These are phyloP conservation scores for Tulasnella sp. DNA, from an alignment of 768 basidiomycete species.

Conservation along the genomic window DNA sequence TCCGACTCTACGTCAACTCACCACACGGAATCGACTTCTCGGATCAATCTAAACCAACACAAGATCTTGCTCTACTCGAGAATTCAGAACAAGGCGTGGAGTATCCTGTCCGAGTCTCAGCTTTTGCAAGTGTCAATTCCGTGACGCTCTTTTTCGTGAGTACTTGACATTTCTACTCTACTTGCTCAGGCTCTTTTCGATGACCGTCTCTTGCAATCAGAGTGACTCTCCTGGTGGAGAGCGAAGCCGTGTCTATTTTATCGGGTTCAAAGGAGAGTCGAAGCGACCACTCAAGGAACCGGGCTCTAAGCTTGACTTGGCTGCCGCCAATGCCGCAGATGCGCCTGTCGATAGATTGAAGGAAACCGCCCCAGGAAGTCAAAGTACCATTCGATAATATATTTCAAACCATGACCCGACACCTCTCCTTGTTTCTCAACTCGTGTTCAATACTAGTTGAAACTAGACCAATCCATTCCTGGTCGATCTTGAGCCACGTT, in stretches of 20 bases:
- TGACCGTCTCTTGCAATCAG: neutral
- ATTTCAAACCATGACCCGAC: neutral
- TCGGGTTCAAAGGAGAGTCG: constrained; percentile 79
- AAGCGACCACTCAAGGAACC: constrained; percentile 52
- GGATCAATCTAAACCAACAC: constrained; percentile 61
- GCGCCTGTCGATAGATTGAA: constrained; percentile 41
- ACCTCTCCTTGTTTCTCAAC: neutral
- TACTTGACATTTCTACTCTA: constrained; percentile 30
- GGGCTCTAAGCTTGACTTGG: constrained; percentile 64
- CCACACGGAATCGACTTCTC: constrained; percentile 71
- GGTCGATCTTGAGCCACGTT: neutral
- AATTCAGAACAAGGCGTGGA: constrained; percentile 66
- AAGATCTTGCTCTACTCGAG: constrained; percentile 66
- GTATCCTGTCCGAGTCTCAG: constrained; percentile 71
- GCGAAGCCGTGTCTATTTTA: constrained; percentile 62
- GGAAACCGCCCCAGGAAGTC: constrained; percentile 37
- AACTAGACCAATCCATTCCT: neutral
- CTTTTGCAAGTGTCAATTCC: constrained; percentile 69
- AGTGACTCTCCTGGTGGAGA: constrained; percentile 38
- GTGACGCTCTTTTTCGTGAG: constrained; percentile 78
- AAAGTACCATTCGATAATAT: constrained; percentile 36
- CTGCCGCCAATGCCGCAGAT: constrained; percentile 76
- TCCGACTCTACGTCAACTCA: constrained; percentile 71
- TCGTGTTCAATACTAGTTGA: neutral
- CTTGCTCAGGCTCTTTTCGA: constrained; percentile 20